Evolutionary conservation across 768 basidiomycete species (phyloP).

Genomic region (Chlorophyllum brunneum): DNA sequence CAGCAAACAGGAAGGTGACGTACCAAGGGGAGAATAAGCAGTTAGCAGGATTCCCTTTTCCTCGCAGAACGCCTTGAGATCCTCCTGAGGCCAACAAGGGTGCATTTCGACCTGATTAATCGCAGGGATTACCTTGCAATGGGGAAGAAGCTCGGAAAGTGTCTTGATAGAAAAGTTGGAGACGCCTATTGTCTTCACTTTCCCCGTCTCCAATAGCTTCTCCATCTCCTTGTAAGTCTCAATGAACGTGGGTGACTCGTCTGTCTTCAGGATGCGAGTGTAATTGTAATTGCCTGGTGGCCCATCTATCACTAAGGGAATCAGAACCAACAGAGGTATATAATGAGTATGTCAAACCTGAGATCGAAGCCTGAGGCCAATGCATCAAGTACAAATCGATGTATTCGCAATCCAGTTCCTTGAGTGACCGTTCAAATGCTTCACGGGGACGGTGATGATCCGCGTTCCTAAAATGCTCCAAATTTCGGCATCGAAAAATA

Average conservation of each 20-base stretch:
- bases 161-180: constrained; percentile 54
- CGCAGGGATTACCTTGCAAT: constrained; percentile 44
- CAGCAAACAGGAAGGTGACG: not conserved
- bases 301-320: not conserved
- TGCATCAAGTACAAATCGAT: constrained; percentile 35
- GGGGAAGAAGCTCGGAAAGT: constrained; percentile 33
- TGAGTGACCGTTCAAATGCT: constrained; percentile 33
- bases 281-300: not conserved
- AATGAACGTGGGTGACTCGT: constrained; percentile 22
- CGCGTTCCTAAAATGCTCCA: constrained; percentile 11
- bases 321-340: no score
- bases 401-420: constrained; percentile 34
- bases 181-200: constrained; percentile 49
- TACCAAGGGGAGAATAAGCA: constrained; percentile 45
- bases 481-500: not conserved
- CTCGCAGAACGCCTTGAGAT: constrained; percentile 46
- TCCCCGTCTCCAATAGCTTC: constrained; percentile 28
- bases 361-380: constrained; percentile 19
- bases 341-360: constrained; percentile 1
- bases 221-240: constrained; percentile 25
- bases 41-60: constrained; percentile 45
- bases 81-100: constrained; percentile 50
- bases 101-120: constrained; percentile 58
- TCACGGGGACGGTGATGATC: constrained; percentile 31
- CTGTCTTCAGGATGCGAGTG: constrained; percentile 13